Evolutionary conservation across 164 flowering plant species (phyloP).

Genomic region (Litsea cubeba): DNA sequence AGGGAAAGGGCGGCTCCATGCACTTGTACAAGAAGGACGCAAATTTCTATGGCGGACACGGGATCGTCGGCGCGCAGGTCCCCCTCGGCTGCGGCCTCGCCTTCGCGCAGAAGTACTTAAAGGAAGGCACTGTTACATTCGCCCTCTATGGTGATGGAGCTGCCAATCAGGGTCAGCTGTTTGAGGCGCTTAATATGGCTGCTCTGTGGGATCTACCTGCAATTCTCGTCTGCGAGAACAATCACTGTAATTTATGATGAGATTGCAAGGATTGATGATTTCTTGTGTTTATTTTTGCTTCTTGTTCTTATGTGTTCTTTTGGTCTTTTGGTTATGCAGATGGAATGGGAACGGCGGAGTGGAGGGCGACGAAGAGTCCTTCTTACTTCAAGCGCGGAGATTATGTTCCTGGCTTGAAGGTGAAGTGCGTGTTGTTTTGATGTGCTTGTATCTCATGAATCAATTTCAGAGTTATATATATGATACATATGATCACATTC

Average conservation of each 20-base stretch:
- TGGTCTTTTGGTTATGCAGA: conserved; percentile 36
- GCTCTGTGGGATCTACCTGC: conserved; percentile 96
- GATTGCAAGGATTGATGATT: no score
- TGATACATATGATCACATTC: background rate
- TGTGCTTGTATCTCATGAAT: background rate
- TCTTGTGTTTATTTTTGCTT: background rate
- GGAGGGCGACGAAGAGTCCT: conserved; percentile 98
- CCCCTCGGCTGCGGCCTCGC: conserved; percentile 88
- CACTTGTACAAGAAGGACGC: conserved; percentile 87
- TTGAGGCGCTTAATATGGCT: conserved; percentile 89
- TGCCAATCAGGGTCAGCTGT: conserved; percentile 97
- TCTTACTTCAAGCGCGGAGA: conserved; percentile 96
- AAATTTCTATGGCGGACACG: conserved; percentile 91
- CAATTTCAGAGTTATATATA: background rate
- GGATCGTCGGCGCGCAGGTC: conserved; percentile 95
- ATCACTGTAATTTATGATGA: conserved; percentile 54
- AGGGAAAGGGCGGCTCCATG: conserved; percentile 97
- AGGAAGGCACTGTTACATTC: conserved; percentile 73
- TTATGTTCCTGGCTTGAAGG: conserved; percentile 98
- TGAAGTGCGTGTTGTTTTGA: conserved; percentile 12
- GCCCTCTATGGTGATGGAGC: conserved; percentile 95
- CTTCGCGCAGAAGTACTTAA: conserved; percentile 79
- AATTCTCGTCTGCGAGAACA: conserved; percentile 94
- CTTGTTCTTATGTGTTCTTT: background rate
- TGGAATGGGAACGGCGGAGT: conserved; percentile 99